These are phyloP conservation scores for Bombardia bombarda DNA, from an alignment of 495 filamentous ascomycete genomes.

Conservation along the genomic window DNA sequence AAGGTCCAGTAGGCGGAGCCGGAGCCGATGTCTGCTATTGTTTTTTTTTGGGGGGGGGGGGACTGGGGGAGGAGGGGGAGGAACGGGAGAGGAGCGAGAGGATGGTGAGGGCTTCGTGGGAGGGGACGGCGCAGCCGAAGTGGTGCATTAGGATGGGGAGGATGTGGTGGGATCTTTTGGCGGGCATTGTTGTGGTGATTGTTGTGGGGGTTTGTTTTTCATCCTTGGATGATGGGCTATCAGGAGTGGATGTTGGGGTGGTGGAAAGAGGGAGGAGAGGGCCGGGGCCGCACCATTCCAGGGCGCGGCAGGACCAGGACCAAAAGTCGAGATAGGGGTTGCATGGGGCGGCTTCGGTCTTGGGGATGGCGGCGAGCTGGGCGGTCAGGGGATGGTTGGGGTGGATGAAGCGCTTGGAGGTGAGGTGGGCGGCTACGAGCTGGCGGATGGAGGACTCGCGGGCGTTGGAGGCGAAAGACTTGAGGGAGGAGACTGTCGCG, in stretches of 20 bases:
- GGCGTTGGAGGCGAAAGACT: slow-evolving; percentile 46
- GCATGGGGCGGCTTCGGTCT: slow-evolving; percentile 5
- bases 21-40: slow-evolving; percentile 37
- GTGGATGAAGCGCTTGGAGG: slow-evolving; percentile 31
- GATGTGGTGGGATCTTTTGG: slow-evolving; percentile 42
- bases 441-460: slow-evolving; percentile 47
- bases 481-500: slow-evolving; percentile 43
- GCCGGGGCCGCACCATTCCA: slow-evolving; percentile 46
- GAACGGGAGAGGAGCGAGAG: slow-evolving; percentile 36
- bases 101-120: slow-evolving; percentile 43
- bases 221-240: slow-evolving; percentile 2
- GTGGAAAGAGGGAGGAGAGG: slow-evolving; percentile 6
- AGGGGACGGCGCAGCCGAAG: slow-evolving; percentile 54
- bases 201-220: neutral
- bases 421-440: slow-evolving; percentile 40
- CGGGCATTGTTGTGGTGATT: neutral
- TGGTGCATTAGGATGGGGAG: slow-evolving; percentile 61
- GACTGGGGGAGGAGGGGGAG: too few relatives aligned
- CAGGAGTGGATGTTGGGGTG: neutral
- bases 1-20: slow-evolving; percentile 59
- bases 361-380: slow-evolving; percentile 4
- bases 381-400: slow-evolving; percentile 11
- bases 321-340: slow-evolving; percentile 56
- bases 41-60: too few relatives aligned
- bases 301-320: slow-evolving; percentile 34